These are phyloP conservation scores for Pholiota adiposa DNA, from an alignment of 1,284 basidiomycete species.

Conservation along the genomic window DNA sequence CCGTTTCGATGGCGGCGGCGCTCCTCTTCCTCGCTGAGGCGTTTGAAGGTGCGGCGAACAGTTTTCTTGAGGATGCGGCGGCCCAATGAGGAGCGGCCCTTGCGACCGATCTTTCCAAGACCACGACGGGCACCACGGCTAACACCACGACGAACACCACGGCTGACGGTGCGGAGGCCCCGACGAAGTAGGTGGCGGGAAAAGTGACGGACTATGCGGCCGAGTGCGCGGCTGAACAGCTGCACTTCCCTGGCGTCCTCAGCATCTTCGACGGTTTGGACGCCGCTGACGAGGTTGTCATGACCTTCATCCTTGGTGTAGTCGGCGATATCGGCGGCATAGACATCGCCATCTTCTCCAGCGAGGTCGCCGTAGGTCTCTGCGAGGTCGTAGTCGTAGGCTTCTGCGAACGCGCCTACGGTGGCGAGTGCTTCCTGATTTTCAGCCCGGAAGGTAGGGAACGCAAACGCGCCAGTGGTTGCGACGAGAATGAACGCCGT, in stretches of 20 bases:
- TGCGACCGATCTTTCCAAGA: not conserved
- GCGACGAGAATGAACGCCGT: not conserved
- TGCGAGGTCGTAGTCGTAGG: not conserved
- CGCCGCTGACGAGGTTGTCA: not conserved
- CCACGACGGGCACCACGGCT: not conserved
- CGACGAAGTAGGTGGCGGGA: too few species aligned
- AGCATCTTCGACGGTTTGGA: not conserved
- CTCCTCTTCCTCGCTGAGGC: not conserved
- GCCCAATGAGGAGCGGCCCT: not conserved
- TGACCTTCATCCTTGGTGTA: not conserved
- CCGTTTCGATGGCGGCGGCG: not conserved
- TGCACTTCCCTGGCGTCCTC: not conserved
- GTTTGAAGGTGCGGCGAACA: not conserved
- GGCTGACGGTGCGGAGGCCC: not conserved
- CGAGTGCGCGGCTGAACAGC: not conserved
- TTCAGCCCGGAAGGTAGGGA: not conserved
- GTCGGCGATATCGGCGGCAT: too few species aligned
- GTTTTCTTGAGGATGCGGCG: not conserved
- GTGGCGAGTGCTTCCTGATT: not conserved
- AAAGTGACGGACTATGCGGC: not conserved
- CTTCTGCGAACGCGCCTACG: not conserved
- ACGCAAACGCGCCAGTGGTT: not conserved
- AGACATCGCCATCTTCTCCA: too few species aligned
- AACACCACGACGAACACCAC: not conserved
- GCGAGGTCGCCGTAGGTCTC: too few species aligned